Conservation (phyloP, 2,329 filamentous ascomycete species). For the Diplodia mutila region DNA sequence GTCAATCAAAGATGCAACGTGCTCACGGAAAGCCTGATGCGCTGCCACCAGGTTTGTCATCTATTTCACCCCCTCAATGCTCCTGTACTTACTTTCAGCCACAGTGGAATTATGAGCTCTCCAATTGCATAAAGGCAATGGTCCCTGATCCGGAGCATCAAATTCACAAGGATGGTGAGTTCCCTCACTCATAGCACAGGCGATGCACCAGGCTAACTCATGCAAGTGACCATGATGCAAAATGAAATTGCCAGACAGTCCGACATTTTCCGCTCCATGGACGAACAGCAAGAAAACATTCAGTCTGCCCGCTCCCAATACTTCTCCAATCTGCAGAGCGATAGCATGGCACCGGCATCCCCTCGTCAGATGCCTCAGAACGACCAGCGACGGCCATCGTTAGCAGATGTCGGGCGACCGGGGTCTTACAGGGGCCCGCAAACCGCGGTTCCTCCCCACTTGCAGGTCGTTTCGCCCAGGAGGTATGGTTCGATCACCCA, state of each 20-base stretch:
- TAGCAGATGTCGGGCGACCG: slow-evolving; percentile 65
- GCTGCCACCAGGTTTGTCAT: slow-evolving; percentile 65
- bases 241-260: slow-evolving; percentile 65
- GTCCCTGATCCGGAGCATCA: slow-evolving; percentile 76
- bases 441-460: slow-evolving; percentile 78
- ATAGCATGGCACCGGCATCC: slow-evolving; percentile 73
- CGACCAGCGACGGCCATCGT: slow-evolving; percentile 73
- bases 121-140: slow-evolving; percentile 72
- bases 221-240: slow-evolving; percentile 60
- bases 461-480: slow-evolving; percentile 71
- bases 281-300: slow-evolving; percentile 67
- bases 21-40: slow-evolving; percentile 77
- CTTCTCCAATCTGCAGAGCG: slow-evolving; percentile 46
- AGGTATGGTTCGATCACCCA: slow-evolving; percentile 87
- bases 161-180: slow-evolving; percentile 80
- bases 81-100: slow-evolving; percentile 26
- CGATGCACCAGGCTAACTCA: slow-evolving; percentile 7
- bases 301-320: slow-evolving; percentile 59
- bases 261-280: slow-evolving; percentile 60
- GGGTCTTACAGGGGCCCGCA: slow-evolving; percentile 59
- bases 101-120: slow-evolving; percentile 85
- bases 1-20: slow-evolving; percentile 81
- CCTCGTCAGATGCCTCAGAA: slow-evolving; percentile 86
- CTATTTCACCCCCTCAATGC: not conserved
- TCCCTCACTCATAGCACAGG: not conserved